Evolutionary conservation across 1,284 basidiomycete species (phyloP).

Genomic region (Melampsora americana): DNA sequence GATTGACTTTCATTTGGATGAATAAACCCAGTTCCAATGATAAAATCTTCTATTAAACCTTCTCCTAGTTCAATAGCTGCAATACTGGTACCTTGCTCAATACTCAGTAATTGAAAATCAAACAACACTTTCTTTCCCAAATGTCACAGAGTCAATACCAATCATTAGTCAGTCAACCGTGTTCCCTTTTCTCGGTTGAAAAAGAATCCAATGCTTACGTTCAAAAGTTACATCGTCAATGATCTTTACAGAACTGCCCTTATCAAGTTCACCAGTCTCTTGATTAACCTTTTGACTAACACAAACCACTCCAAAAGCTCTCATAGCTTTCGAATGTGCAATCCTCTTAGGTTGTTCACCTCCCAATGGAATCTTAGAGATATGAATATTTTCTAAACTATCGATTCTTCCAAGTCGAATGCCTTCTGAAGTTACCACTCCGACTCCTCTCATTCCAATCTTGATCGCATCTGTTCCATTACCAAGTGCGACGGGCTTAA

Average conservation of each 20-base stretch:
- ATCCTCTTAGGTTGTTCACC: slow-evolving; percentile 30
- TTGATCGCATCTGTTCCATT: not conserved
- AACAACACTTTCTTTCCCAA: slow-evolving; percentile 18
- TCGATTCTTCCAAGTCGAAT: slow-evolving; percentile 20
- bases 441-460: not conserved
- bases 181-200: not conserved
- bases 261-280: slow-evolving; percentile 9
- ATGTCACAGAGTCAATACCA: not conserved
- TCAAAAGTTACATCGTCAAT: slow-evolving; percentile 36
- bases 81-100: slow-evolving; percentile 35
- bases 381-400: slow-evolving; percentile 5
- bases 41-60: slow-evolving; percentile 22
- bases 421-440: not conserved
- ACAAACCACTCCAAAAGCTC: slow-evolving; percentile 35
- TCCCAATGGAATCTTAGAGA: slow-evolving; percentile 25
- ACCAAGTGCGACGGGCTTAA: slow-evolving; percentile 8
- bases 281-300: slow-evolving; percentile 15
- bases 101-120: not conserved
- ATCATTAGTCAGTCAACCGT: not conserved
- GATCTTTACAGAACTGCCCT: slow-evolving; percentile 22
- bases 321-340: slow-evolving; percentile 14
- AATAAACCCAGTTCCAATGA: slow-evolving; percentile 30
- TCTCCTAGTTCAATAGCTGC: slow-evolving; percentile 27
- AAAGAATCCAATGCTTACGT: slow-evolving; percentile 4
- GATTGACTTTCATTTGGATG: slow-evolving; percentile 32